Conservation (phyloP, 1,284 basidiomycete genomes). For the Microbotryomycetes sp. region DNA sequence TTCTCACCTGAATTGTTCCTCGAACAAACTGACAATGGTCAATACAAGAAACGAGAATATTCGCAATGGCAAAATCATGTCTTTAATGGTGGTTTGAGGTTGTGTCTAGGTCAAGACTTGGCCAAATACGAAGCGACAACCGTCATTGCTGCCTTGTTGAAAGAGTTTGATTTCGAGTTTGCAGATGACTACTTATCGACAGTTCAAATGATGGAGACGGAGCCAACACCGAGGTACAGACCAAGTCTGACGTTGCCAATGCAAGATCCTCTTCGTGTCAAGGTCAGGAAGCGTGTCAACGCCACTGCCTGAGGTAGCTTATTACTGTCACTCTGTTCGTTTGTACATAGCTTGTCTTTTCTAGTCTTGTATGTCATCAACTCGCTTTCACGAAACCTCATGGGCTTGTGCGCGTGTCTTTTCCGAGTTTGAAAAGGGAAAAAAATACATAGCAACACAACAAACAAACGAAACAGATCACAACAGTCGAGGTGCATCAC, state of each 20-base stretch:
- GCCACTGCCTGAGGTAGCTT: no score
- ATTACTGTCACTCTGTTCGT: no score
- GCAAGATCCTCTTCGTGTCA: not conserved
- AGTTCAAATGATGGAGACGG: conserved; percentile 2
- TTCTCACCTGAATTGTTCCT: conserved; percentile 16
- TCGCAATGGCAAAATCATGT: conserved; percentile 17
- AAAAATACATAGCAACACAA: no score
- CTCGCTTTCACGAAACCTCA: no score
- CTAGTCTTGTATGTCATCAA: no score
- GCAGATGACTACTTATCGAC: conserved; percentile 10
- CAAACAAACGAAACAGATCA: no score
- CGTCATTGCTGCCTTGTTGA: conserved; percentile 6
- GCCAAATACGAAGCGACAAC: not conserved
- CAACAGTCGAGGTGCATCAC: no score
- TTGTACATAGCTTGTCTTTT: no score
- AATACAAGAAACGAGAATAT: conserved; percentile 16
- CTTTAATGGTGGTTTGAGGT: conserved; percentile 22
- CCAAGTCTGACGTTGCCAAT: conserved; percentile 2
- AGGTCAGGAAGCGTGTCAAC: no score
- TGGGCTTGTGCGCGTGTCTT: no score
- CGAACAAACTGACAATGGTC: not conserved
- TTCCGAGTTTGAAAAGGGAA: no score
- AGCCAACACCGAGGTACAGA: conserved; percentile 3
- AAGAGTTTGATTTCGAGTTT: conserved; percentile 10
- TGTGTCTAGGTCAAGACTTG: conserved; percentile 7